Evolutionary conservation across 2,329 filamentous ascomycete genomes (phyloP).

Genomic region (Hypoxylon sp.): DNA sequence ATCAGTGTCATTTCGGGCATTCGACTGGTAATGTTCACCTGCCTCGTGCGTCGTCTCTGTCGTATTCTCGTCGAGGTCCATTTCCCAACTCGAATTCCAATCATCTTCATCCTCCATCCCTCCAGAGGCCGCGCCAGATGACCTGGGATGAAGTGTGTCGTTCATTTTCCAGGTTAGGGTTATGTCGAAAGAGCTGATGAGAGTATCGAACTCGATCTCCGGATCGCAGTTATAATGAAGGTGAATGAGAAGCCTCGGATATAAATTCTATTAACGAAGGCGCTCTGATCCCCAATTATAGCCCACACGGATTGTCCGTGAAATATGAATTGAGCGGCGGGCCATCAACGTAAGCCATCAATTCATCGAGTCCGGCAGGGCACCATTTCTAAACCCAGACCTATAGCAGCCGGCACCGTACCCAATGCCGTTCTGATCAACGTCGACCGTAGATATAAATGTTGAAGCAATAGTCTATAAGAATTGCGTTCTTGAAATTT

Average conservation of each 20-base stretch:
- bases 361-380: constrained; percentile 4
- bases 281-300: constrained; percentile 13
- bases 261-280: constrained; percentile 22
- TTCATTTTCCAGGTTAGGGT: constrained; percentile 46
- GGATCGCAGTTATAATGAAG: background rate
- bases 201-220: background rate
- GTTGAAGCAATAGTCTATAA: background rate
- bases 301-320: constrained; percentile 20
- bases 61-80: constrained; percentile 48
- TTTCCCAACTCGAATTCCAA: constrained; percentile 45
- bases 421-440: background rate
- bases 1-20: constrained; percentile 51
- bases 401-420: background rate
- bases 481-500: background rate
- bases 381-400: constrained; percentile 4
- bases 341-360: constrained; percentile 33
- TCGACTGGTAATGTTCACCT: constrained; percentile 47
- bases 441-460: background rate
- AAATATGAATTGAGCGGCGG: constrained; percentile 10
- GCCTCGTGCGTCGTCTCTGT: constrained; percentile 44
- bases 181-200: background rate
- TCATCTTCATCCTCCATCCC: constrained; percentile 43
- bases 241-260: background rate
- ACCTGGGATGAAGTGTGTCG: constrained; percentile 46
- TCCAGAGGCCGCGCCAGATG: constrained; percentile 51